These are phyloP conservation scores for Udeniomyces megalosporus DNA, from an alignment of 768 basidiomycete species.

Conservation along the genomic window DNA sequence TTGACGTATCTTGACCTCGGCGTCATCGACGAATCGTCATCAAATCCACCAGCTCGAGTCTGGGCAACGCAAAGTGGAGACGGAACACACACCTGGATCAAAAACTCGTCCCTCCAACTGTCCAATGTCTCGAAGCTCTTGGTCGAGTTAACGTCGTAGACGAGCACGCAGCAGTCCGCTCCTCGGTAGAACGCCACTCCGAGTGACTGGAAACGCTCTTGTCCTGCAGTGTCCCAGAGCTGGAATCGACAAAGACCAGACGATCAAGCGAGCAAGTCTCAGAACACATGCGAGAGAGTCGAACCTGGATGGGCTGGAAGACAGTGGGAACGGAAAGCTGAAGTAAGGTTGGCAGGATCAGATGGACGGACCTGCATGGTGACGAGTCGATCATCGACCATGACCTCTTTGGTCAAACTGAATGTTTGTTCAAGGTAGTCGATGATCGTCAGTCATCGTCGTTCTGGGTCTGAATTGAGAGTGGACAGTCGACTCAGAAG, in stretches of 20 bases:
- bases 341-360: neutral
- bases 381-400: constrained; percentile 93
- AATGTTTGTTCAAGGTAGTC: too few relatives aligned
- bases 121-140: constrained; percentile 91
- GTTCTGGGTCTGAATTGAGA: too few relatives aligned
- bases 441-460: too few relatives aligned
- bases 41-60: too few relatives aligned
- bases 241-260: constrained; percentile 27
- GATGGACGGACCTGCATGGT: constrained; percentile 75
- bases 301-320: neutral
- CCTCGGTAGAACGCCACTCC: constrained; percentile 98
- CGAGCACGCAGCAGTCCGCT: constrained; percentile 96
- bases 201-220: constrained; percentile 97
- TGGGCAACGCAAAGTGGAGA: neutral
- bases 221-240: constrained; percentile 99
- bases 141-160: constrained; percentile 95
- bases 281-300: neutral
- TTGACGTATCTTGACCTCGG: too few relatives aligned
- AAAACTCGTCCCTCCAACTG: constrained; percentile 98
- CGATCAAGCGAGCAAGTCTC: neutral
- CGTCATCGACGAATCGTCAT: too few relatives aligned
- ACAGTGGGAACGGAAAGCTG: constrained; percentile 10
- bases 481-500: too few relatives aligned
- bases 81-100: constrained; percentile 43
- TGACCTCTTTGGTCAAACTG: constrained; percentile 93